Base-by-base conservation (phyloP, 2,329 filamentous ascomycete genomes). In the Berkeleyomyces rouxiae region DNA sequence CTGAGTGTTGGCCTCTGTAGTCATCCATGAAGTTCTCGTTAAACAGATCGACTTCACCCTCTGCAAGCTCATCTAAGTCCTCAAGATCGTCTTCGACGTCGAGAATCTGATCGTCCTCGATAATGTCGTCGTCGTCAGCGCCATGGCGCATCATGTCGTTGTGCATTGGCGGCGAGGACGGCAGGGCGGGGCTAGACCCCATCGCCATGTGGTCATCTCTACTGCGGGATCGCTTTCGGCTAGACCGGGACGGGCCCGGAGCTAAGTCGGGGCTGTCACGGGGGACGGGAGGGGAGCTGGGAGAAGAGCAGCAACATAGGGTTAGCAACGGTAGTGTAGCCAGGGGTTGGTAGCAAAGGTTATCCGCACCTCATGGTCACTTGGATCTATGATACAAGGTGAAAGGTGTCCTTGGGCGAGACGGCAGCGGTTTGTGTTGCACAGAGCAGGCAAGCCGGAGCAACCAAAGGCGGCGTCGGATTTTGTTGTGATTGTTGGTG, bases 31-130 rank as follows among this genome's bases (percentile, higher is more conserved):
- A 87, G 37, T 86, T 85, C 66, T 87, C 82, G 49, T 82, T 84
- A 71, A 92, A 92, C 44, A 88, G 78, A 69, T 91, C 87, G 65
- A 93, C 82, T 63, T 88, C 86, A 61, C 91, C 88, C 69, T 91
- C 89, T 7, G 88, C 86, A 77, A 83, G 83, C 70, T 91, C 87
- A 68, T 93, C 89, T 51, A 91, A 79, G 63, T 93, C 86, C 61
- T 90, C 87, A 16, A 85, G 85, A 67, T 86, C 84, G 67, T 90
- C 84, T 4, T 64, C 63, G 11, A 64, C 33, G 33, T 64, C 63
- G 11, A 62, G 60, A 55, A 85, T 77, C 70, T 90, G 85, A 59
- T 82, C 80, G 59, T 89, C 85, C 59, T 87, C 84, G 62, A 89
- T 79, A 46, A 86, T 80, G 67, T 88, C 85, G 66, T 90, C 87